Evolutionary conservation across 2,329 filamentous ascomycete species (phyloP), one percentile per base, ranked within the genome.

Genomic region (Rhinocladiella similis): DNA sequence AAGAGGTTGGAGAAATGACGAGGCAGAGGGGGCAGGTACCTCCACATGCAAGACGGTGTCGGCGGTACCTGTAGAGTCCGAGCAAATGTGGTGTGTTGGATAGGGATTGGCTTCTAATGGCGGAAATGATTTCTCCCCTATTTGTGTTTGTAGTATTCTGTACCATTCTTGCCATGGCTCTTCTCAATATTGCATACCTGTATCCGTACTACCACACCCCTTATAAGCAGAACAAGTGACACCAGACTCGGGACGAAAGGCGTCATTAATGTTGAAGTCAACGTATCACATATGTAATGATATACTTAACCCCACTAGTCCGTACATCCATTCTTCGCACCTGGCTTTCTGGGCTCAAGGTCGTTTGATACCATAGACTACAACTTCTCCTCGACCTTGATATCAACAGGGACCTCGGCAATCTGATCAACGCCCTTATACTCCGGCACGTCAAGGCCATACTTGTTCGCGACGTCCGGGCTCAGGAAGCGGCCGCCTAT

Each of bases 391-490:
- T 66, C 62, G 18, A 64, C 62, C 38, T 53, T 53, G 13, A 54
- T 53, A 50, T 56, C 62, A n/a, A 66, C 63, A 14, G 60, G 55
- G 13, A 64, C 57, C 73, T 99, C 94, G 52, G 92, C 87, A 64
- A 97, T 80, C 74, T 97, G 94, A 72, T 97, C 92, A 63, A 94
- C 75, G 0, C 92, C 94, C 65, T 88, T 79, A 73, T 97, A 99
- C 62, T 83, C 75, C 4, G 93, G 93, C 51, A 96, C 71, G 65
- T 94, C 88, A 60, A 99, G 81, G 46, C 84, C 84, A 75, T 96
- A 99, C 75, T 94, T 97, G 65, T 88, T 83, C 33, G 91, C 88
- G 66, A 97, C 85, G 50, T 80, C 79, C 51, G 84, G 83, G 18
- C 88, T 84, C 68, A 99, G 81, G 68, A 99, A 99, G 82, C 90